Conservation (phyloP, 805 yeast genomes). For the Kodamaea neixiangensis region DNA sequence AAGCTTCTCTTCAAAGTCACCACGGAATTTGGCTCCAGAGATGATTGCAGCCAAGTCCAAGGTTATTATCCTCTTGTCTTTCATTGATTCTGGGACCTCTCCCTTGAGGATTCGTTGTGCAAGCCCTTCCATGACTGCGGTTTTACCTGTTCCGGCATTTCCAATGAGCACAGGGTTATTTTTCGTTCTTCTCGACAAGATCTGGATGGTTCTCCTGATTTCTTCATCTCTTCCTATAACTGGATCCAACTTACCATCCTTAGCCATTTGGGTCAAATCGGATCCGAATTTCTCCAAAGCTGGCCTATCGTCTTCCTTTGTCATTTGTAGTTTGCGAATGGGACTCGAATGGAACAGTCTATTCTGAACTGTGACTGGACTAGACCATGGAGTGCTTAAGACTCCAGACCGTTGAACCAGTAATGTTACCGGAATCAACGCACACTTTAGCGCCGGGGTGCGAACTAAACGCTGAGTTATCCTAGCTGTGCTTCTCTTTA, state of each 20-base stretch:
- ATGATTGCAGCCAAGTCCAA: conserved; percentile 86
- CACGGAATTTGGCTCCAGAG: conserved; percentile 93
- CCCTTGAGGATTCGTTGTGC: conserved; percentile 91
- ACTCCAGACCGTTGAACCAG: neutral
- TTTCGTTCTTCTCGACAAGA: conserved; percentile 87
- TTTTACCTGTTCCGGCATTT: conserved; percentile 97
- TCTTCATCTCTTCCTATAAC: conserved; percentile 97
- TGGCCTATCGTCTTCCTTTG: conserved; percentile 53
- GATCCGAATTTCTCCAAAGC: conserved; percentile 85
- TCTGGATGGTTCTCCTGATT: conserved; percentile 89
- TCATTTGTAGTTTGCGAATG: conserved; percentile 36
- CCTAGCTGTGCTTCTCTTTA: neutral
- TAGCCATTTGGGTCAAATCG: conserved; percentile 83
- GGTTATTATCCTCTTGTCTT: conserved; percentile 78
- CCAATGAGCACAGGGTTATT: conserved; percentile 96
- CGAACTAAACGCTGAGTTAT: neutral
- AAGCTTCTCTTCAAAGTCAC: conserved; percentile 92
- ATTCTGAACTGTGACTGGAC: neutral
- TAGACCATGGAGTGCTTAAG: neutral
- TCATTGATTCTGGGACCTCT: conserved; percentile 93
- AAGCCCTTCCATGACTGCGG: conserved; percentile 93
- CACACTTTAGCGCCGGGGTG: neutral
- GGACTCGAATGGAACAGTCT: conserved; percentile 24
- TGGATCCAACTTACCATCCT: conserved; percentile 90
- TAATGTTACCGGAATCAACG: neutral